Evolutionary conservation across 1,139 yeast species (phyloP), one percentile per base, ranked within the genome.

Genomic region (Saccharomyces pastorianus): DNA sequence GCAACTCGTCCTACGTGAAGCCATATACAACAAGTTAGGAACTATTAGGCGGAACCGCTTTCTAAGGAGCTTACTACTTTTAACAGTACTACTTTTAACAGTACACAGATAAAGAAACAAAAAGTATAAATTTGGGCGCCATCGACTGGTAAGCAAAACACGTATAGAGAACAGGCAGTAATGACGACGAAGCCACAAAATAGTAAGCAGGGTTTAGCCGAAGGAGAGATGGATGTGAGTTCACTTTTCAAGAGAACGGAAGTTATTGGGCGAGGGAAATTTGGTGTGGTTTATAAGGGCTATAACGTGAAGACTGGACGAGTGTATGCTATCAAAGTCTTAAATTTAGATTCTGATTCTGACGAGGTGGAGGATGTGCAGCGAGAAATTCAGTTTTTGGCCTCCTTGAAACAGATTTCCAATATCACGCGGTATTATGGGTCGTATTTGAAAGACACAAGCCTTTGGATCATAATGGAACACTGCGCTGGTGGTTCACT

Each of bases 391-490:
- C 90, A 88, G 64, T 86, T 93, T 67, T 76, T 95, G 53, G 77
- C 96, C 0, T 90, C 88, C 61, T 75, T 95, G 60, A 87, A 88
- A 61, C 83, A 82, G 55, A 85, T 86, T 2, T 96, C 96, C 28
- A 95, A 95, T 63, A 90, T 95, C 51, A 90, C 96, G 2, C 91
- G 86, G 61, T 95, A 95, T 71, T 88, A 87, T 67, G 98, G 97
- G 0, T 85, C 96, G 0, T 87, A 86, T 60, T 71, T 95, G 46
- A 81, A 84, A 58, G 97, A 93, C 50, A 87, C 97, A 8, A 85
- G 88, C 65, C 75, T 95, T 41, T 95, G 99, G 99, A 91, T 95
- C 68, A 83, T 95, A 55, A 95, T 95, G 98, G 99, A 95, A 67
- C 82, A 88, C 67, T 93, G 99, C 71, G 95, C 96, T 1, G 99